phyloP scores from a whole-genome alignment of 1,139 yeast genomes.

The Nakaseomyces sp. region DNA sequence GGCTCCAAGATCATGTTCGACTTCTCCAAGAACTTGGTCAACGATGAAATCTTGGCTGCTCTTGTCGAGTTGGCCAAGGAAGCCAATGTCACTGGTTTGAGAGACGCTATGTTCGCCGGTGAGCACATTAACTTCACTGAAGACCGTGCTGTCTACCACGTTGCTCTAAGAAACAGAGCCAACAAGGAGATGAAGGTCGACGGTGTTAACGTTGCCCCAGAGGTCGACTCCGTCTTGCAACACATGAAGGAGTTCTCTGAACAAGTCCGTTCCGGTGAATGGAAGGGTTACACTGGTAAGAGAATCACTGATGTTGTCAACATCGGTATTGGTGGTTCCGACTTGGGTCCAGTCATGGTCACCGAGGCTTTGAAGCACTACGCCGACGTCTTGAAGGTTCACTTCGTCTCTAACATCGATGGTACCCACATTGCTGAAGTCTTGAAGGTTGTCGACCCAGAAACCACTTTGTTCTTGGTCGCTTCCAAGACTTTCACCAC shows the following conservation, averaged over 20 bases:
- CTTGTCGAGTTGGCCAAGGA: constrained; percentile 79
- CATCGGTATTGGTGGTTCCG: constrained; percentile 98
- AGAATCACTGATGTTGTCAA: constrained; percentile 87
- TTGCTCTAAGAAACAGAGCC: constrained; percentile 88
- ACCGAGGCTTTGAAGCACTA: constrained; percentile 94
- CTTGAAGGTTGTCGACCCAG: constrained; percentile 67
- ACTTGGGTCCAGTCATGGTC: constrained; percentile 98
- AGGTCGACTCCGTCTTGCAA: constrained; percentile 79
- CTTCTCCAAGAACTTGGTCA: constrained; percentile 85
- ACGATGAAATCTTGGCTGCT: constrained; percentile 65
- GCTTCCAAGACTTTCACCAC: constrained; percentile 99
- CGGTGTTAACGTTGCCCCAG: constrained; percentile 79
- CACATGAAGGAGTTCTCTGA: constrained; percentile 96
- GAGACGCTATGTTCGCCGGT: constrained; percentile 89
- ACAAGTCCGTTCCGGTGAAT: constrained; percentile 77
- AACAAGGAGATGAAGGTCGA: constrained; percentile 78
- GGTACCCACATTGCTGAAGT: constrained; percentile 96
- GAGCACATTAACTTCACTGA: constrained; percentile 92
- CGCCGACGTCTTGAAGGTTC: constrained; percentile 66
- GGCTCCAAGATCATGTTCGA: constrained; percentile 85
- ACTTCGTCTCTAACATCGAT: constrained; percentile 95
- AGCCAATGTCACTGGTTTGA: constrained; percentile 75
- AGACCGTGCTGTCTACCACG: constrained; percentile 93
- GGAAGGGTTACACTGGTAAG: constrained; percentile 98
- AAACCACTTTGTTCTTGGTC: constrained; percentile 85